These are phyloP conservation scores for Globomyces pollinis-pini DNA, from an alignment of 192 early-diverging fungal genomes.

Conservation along the genomic window DNA sequence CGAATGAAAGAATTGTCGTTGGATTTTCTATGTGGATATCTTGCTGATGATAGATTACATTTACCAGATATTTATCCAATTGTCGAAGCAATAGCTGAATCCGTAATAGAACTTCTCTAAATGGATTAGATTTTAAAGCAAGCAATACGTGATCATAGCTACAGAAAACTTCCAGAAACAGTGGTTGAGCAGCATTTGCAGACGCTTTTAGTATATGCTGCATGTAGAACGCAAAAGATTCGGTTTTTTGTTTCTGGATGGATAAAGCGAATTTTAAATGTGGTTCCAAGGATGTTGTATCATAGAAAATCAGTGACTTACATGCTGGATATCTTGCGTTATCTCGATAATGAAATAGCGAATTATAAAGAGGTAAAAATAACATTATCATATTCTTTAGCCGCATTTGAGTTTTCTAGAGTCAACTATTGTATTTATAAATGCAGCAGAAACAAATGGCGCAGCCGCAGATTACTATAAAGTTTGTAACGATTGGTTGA, in stretches of 20 bases:
- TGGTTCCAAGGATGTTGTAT: conserved; percentile 74
- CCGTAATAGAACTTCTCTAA: too few species aligned
- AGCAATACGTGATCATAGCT: neutral
- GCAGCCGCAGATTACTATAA: conserved; percentile 28
- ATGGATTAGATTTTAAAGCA: neutral
- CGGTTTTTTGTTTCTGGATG: conserved; percentile 25
- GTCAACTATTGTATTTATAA: conserved; percentile 13
- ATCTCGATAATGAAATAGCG: conserved; percentile 50
- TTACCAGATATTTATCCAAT: conserved; percentile 62
- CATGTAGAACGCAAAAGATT: conserved; percentile 53
- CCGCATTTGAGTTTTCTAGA: neutral
- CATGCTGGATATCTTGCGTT: conserved; percentile 76
- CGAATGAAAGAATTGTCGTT: conserved; percentile 43
- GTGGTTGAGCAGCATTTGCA: conserved; percentile 9
- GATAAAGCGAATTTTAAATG: conserved; percentile 51
- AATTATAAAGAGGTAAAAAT: conserved; percentile 11
- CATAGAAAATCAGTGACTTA: conserved; percentile 59
- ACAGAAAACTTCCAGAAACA: neutral
- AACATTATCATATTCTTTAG: too few species aligned
- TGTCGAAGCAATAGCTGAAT: conserved; percentile 70
- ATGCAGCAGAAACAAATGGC: conserved; percentile 21
- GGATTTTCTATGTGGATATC: conserved; percentile 71
- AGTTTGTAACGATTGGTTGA: conserved; percentile 27
- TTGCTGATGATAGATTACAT: conserved; percentile 79
- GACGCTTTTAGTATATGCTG: conserved; percentile 44